These are phyloP conservation scores for Yarrowia alimentaria DNA, from an alignment of 805 yeast genomes.

Conservation along the genomic window DNA sequence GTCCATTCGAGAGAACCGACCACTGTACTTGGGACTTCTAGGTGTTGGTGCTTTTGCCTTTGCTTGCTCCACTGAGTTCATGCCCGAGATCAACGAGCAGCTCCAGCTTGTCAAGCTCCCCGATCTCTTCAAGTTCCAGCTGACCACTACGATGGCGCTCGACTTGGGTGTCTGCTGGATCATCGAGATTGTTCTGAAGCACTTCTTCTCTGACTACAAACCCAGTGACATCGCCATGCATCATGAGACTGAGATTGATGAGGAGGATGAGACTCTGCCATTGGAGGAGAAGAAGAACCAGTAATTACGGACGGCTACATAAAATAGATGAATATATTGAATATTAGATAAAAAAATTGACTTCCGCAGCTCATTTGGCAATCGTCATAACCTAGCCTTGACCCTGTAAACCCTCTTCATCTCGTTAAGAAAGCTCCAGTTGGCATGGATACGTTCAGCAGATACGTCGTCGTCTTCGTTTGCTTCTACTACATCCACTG, in stretches of 20 bases:
- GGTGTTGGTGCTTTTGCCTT: slow-evolving; percentile 89
- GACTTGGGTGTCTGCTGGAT: slow-evolving; percentile 77
- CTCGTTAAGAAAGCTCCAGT: slow-evolving; percentile 14
- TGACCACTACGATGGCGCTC: slow-evolving; percentile 66
- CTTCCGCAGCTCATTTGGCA: neutral
- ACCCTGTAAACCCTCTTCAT: slow-evolving; percentile 3
- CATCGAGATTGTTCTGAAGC: slow-evolving; percentile 75
- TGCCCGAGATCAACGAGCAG: slow-evolving; percentile 91
- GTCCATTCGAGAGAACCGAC: slow-evolving; percentile 82
- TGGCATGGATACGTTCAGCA: no score
- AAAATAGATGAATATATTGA: no score
- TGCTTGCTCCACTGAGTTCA: slow-evolving; percentile 88
- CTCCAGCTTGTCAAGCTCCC: slow-evolving; percentile 90
- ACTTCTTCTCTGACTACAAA: slow-evolving; percentile 80
- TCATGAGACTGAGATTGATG: slow-evolving; percentile 37
- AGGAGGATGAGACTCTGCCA: slow-evolving; percentile 14
- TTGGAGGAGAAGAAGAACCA: slow-evolving; percentile 34
- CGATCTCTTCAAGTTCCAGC: slow-evolving; percentile 65
- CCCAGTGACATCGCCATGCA: slow-evolving; percentile 82
- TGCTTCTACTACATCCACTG: slow-evolving; percentile 1
- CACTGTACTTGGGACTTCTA: slow-evolving; percentile 92
- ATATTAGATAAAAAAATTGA: no score
- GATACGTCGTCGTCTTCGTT: neutral
- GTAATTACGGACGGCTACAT: slow-evolving; percentile 13
- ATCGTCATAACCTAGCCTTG: slow-evolving; percentile 2